Evolutionary conservation across 169 alveolate genomes (phyloP), one percentile per base, ranked within the genome.

Genomic region (Miamiensis avidus): DNA sequence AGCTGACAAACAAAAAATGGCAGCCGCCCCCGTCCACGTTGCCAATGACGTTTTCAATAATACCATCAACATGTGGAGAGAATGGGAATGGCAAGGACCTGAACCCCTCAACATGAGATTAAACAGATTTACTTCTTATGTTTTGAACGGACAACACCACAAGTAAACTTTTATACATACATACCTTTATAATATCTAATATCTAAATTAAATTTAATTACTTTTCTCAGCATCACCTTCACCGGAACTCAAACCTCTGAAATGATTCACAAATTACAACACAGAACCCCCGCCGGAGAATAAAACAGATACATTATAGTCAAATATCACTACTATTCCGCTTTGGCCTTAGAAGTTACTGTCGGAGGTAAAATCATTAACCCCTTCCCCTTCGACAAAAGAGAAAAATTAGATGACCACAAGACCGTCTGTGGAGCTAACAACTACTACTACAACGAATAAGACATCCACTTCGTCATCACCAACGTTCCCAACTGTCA

Each of bases 41-140:
- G 73, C 85, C 29, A 85, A 85, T 85, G 89, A 85, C 29, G 64
- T 75, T 4, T 85, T 73, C 81, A 78, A 65, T 20, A 85, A 85
- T 74, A 83, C 78, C 65, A 72, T 85, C 34, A 85, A 85, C 74
- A 74, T 77, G 69, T 85, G 69, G 69, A 74, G 73, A 69, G 89
- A 85, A 85, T 85, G 89, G 89, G 34, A n/a, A 28, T 85, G 89
- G 89, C 78, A 85, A 77, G 89, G 89, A 78, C 78, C 79, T 28
- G 89, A 85, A 64, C 89, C 89, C 30, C 31, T 85, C 72, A 85
- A 85, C 31, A 30, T 73, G 26, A 85, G 89, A 85, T 79, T 77
- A 4, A 78, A 82, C 28, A 85, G 82, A 79, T 85, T 76, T 78
- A 72, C 16, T n/a, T n/a, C n/a, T n/a, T n/a, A n/a, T n/a, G n/a